Evolutionary conservation across 345 rosid genomes (phyloP).

Genomic region (Eucalyptus marginata): DNA sequence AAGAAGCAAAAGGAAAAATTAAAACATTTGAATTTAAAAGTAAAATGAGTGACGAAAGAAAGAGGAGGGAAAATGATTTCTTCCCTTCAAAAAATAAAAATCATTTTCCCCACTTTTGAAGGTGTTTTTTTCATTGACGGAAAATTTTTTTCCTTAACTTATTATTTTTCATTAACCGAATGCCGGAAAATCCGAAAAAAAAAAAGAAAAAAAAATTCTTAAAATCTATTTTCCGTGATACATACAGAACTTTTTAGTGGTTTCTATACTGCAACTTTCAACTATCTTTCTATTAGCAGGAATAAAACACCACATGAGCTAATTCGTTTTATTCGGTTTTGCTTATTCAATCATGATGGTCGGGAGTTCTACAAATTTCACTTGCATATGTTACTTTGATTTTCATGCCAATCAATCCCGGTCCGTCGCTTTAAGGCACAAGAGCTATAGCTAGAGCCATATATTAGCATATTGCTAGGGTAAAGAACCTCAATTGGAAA

Average conservation of each 20-base stretch:
- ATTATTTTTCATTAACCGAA: too few relatives aligned
- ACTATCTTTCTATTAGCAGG: fast-evolving
- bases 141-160: too few relatives aligned
- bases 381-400: neutral
- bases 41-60: too few relatives aligned
- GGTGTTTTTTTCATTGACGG: too few relatives aligned
- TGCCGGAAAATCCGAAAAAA: fast-evolving
- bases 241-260: neutral
- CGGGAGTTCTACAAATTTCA: neutral
- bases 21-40: too few relatives aligned
- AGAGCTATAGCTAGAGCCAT: neutral
- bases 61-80: too few relatives aligned
- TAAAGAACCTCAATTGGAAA: neutral
- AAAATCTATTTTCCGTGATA: fast-evolving
- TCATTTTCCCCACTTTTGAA: too few relatives aligned
- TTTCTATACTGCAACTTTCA: neutral
- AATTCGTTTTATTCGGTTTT: neutral
- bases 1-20: too few relatives aligned
- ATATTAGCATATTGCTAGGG: neutral
- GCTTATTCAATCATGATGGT: neutral
- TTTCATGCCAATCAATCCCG: neutral
- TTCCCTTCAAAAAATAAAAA: too few relatives aligned
- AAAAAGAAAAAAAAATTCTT: too few relatives aligned
- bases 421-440: neutral
- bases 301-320: neutral